Evolutionary conservation across 1,284 basidiomycete genomes (phyloP).

Genomic region (Puccinia brachypodii): DNA sequence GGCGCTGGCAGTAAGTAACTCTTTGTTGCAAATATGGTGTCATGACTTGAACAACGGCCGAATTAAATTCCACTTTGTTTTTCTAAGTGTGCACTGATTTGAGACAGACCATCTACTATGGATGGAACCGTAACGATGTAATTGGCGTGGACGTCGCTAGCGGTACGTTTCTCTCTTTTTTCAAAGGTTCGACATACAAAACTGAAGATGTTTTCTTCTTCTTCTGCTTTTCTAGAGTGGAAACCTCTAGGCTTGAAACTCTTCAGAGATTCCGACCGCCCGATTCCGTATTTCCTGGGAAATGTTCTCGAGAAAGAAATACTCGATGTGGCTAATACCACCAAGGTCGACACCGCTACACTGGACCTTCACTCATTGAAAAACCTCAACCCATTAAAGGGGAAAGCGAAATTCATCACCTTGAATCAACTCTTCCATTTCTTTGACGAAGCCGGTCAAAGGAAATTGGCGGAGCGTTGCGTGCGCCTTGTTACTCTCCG

Average conservation of each 20-base stretch:
- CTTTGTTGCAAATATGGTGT: background rate
- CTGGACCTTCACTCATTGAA: slow-evolving; percentile 20
- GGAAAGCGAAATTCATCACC: slow-evolving; percentile 3
- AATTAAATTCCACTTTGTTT: background rate
- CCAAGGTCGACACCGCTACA: too few species aligned
- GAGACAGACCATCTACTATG: slow-evolving; percentile 9
- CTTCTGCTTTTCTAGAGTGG: background rate
- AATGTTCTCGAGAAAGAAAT: slow-evolving; percentile 4
- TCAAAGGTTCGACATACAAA: background rate
- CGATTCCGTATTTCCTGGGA: slow-evolving; percentile 28
- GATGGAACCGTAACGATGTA: slow-evolving; percentile 26
- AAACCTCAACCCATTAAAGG: slow-evolving; percentile 18
- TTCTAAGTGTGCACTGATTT: slow-evolving; percentile 8
- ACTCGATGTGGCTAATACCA: background rate
- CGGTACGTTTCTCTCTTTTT: background rate
- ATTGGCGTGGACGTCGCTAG: slow-evolving; percentile 1
- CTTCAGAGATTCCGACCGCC: background rate
- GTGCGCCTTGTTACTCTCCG: slow-evolving; percentile 10
- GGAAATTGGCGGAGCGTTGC: background rate
- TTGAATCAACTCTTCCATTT: slow-evolving; percentile 15
- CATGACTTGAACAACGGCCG: background rate
- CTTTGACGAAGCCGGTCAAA: slow-evolving; percentile 16
- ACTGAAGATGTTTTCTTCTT: background rate
- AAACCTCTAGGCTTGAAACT: slow-evolving; percentile 7
- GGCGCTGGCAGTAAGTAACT: too few species aligned